Evolutionary conservation across 108 stramenopile species (phyloP).

Genomic region (Pseudonitzschia multiseries): DNA sequence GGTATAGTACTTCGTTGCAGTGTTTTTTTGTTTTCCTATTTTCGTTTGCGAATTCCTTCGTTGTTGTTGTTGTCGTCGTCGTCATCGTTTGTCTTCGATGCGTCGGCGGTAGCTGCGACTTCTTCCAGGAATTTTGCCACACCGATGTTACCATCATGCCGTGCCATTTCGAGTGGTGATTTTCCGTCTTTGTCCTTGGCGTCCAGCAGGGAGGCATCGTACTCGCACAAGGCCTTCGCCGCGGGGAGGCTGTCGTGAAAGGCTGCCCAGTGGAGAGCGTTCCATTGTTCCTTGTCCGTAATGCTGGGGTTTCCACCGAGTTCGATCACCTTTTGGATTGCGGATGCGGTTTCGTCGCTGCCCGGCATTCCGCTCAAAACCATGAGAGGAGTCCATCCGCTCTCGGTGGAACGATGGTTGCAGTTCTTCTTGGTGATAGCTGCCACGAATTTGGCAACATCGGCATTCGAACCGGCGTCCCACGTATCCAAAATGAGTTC

Average conservation of each 20-base stretch:
- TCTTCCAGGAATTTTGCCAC: conserved; percentile 69
- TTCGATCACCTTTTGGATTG: conserved; percentile 52
- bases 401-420: conserved; percentile 73
- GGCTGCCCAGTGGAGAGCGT: conserved; percentile 84
- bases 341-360: conserved; percentile 46
- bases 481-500: conserved; percentile 84
- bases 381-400: conserved; percentile 88
- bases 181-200: conserved; percentile 88
- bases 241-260: conserved; percentile 78
- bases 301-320: conserved; percentile 75
- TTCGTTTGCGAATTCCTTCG: conserved; percentile 33
- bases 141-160: conserved; percentile 70
- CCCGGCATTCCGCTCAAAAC: conserved; percentile 65
- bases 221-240: conserved; percentile 57
- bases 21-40: conserved; percentile 8
- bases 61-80: background rate
- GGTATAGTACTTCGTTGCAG: background rate
- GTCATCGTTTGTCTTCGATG: conserved; percentile 9
- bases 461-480: conserved; percentile 81
- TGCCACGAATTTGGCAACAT: conserved; percentile 61
- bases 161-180: conserved; percentile 65
- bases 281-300: conserved; percentile 85
- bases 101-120: conserved; percentile 29
- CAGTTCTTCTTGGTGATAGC: conserved; percentile 68
- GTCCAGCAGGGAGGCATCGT: conserved; percentile 42